Base-by-base conservation (phyloP, 2,329 filamentous ascomycete genomes). In the Aspergillus calidoustus region DNA sequence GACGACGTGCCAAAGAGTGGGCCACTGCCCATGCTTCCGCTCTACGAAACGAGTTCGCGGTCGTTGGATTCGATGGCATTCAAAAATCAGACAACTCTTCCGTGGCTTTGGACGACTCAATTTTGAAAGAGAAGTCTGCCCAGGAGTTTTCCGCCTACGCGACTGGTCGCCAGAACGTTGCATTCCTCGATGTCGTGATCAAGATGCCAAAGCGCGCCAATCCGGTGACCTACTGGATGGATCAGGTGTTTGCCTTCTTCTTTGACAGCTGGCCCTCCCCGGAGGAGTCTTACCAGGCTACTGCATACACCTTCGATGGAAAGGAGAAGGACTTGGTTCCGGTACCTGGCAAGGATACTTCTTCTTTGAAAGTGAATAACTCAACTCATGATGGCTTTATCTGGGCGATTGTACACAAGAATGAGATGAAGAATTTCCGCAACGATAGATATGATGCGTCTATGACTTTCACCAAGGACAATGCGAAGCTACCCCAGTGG, bases 381-480 rank as follows among this genome's bases (percentile, higher is more conserved):
- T 89, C 86, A 61, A 80, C 80, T 44, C 98, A 90, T 72, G 95
- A 98, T 75, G 89, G 89, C 49, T 99, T 98, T 72, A 94, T 99
- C 66, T 98, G 91, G 86, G 94, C 93, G 54, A 79, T 99, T 68
- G 93, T 98, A 65, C 92, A 98, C 85, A 99, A 99, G 87, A 89
- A 93, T 71, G 81, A 86, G 76, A 98, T 99, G 94, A 92, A 91
- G 82, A 83, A 87, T 71, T 86, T 97, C 70, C 90, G 95, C 64
- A 91, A 97, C 52, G 92, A 97, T 66, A 91, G 95, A 70, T 99
- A 97, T 80, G 95, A 99, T 76, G 83, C 97, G 58, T 96, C 92
- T 57, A 86, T 99, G 69, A 97, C 95, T 47, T 88, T 89, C 67
- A 97, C 94, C 74, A 97, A 96, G 84, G 95, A 99, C 73, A 87